Evolutionary conservation across 2,329 filamentous ascomycete species (phyloP), one percentile per base, ranked within the genome.

Genomic region (Penicillium sp.): DNA sequence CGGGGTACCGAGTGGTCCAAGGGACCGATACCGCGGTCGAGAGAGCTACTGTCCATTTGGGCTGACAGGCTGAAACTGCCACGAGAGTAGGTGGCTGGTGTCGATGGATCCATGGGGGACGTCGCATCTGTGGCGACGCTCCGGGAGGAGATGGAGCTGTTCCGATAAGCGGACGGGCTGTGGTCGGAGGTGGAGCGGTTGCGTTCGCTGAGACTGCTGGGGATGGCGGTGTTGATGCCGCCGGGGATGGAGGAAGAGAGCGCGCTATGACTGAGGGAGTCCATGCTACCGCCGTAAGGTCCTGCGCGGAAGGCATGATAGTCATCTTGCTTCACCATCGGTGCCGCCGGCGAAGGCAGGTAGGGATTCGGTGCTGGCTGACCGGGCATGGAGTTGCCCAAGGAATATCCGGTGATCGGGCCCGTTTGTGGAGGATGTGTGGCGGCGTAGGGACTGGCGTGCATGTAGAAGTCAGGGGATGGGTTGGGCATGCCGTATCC

Each of bases 91-190:
- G 68, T 68, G 18, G 57, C 65, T 0, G 70, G 66, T 0, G 70
- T 71, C 6, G 71, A 59, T 4, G 71, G 65, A 47, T 74, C 72
- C 49, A 74, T 69, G 1, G 70, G 68, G 2, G 71, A 72, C 12
- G 72, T 68, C 2, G 67, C 67, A 42, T 74, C 73, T 12, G 72
- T 67, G 7, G 68, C 63, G 34, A 72, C 64, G 47, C 65, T 72
- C 39, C 72, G 69, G 21, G 68, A 71, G 12, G 72, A 70, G 23
- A 75, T 67, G 8, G 72, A 73, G 3, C 70, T 68, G 38, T 72
- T 75, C 44, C 73, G 68, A 50, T 75, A 75, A 10, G 70, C 65
- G 2, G 68, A 64, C 1, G 66, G 64, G 48, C 68, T 70, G 54
- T 70, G 67, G 15, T 71, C 67, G 2, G 70, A 69, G 23, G 67